Evolutionary conservation across 106 monocot species (phyloP).

Genomic region (Xerophyta viscosa): DNA sequence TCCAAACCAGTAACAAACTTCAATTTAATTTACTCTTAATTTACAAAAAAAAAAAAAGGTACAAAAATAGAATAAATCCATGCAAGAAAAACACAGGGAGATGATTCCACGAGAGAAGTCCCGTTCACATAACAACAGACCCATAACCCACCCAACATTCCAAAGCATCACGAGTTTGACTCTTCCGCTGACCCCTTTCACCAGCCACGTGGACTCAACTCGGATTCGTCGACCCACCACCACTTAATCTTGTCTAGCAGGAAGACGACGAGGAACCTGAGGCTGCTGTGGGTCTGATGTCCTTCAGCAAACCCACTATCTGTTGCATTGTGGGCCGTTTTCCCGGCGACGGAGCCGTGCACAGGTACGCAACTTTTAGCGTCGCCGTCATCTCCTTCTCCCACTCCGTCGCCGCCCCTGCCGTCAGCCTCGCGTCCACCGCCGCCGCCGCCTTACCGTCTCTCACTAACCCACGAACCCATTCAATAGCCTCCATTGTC

Average conservation of each 20-base stretch:
- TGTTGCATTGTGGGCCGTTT: slow-evolving; percentile 84
- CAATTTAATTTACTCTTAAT: no score
- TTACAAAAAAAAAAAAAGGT: no score
- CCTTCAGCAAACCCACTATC: slow-evolving; percentile 79
- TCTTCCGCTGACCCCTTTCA: not conserved
- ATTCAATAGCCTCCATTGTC: slow-evolving; percentile 18
- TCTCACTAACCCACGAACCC: slow-evolving; percentile 37
- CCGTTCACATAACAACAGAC: no score
- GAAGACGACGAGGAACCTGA: not conserved
- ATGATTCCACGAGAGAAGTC: no score
- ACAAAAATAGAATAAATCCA: no score
- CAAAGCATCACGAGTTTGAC: no score
- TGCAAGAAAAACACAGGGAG: no score
- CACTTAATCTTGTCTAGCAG: not conserved
- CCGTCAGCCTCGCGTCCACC: slow-evolving; percentile 36
- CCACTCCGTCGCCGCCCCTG: slow-evolving; percentile 20
- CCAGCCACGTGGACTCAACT: not conserved
- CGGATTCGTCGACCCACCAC: not conserved
- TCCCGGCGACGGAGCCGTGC: slow-evolving; percentile 46
- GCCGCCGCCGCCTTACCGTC: slow-evolving; percentile 21
- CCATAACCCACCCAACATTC: no score
- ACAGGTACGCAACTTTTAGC: slow-evolving; percentile 58
- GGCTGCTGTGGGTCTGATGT: slow-evolving; percentile 27
- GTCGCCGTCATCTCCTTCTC: slow-evolving; percentile 55
- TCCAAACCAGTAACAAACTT: no score